A percentile compares a stretch with the other conserved stretches of the same genome.
Evolutionary conservation across 1,139 yeast species (phyloP).

Genomic region (Arxiozyma telluris): DNA sequence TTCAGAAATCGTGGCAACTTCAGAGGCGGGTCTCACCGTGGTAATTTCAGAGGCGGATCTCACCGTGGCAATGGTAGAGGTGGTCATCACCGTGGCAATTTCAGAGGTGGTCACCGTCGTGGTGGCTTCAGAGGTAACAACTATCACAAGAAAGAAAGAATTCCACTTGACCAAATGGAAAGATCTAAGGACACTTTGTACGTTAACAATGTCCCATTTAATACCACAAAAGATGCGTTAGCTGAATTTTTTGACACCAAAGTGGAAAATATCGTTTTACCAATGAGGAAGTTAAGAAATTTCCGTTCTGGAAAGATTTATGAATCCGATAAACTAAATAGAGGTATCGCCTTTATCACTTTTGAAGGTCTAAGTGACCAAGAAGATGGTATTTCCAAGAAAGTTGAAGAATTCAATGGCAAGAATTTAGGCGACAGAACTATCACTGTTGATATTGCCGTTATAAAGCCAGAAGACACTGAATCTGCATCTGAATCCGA

Average conservation of each 20-base stretch:
- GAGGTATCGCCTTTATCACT: slow-evolving; percentile 31
- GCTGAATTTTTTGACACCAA: slow-evolving; percentile 27
- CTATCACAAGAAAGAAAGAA: slow-evolving; percentile 18
- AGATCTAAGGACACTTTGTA: slow-evolving; percentile 29
- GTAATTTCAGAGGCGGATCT: slow-evolving; percentile 14
- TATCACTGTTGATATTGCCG: slow-evolving; percentile 30
- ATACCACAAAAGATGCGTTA: slow-evolving; percentile 27
- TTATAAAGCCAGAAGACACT: slow-evolving; percentile 22
- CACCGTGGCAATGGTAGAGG: slow-evolving; percentile 16
- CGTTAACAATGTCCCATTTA: slow-evolving; percentile 29
- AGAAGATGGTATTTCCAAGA: slow-evolving; percentile 12
- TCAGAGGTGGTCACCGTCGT: slow-evolving; percentile 17
- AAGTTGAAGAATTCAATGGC: slow-evolving; percentile 27
- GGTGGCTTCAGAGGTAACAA: slow-evolving; percentile 14
- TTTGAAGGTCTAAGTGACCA: slow-evolving; percentile 14
- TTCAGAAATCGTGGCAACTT: slow-evolving; percentile 13
- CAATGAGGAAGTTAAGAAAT: slow-evolving; percentile 30
- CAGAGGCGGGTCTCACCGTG: slow-evolving; percentile 12
- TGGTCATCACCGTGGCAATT: slow-evolving; percentile 12
- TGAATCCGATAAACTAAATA: slow-evolving; percentile 25
- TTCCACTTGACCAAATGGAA: slow-evolving; percentile 29
- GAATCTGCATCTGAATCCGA: slow-evolving; percentile 2
- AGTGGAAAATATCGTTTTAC: slow-evolving; percentile 25
- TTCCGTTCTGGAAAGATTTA: slow-evolving; percentile 21
- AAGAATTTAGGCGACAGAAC: slow-evolving; percentile 27